Conservation (phyloP, 2,329 filamentous ascomycete species). For the Aspergillus tanneri region DNA sequence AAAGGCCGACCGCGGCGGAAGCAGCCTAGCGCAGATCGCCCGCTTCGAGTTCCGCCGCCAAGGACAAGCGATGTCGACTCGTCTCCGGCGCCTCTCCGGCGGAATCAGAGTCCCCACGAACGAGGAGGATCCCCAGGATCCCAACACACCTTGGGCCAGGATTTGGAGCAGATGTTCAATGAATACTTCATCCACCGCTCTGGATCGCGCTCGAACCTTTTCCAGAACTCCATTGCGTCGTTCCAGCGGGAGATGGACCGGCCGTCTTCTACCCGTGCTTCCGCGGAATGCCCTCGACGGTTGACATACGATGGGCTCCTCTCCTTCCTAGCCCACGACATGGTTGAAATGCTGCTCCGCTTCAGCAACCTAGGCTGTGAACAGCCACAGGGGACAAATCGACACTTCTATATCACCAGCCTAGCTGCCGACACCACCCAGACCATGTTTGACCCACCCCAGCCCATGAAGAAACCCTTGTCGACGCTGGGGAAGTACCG, state of each 20-base stretch:
- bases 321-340: constrained; percentile 2
- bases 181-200: constrained; percentile 3
- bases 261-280: not conserved
- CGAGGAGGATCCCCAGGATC: not conserved
- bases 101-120: not conserved
- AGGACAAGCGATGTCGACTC: not conserved
- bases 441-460: constrained; percentile 1
- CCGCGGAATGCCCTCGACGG: not conserved
- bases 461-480: not conserved
- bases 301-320: not conserved
- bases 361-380: constrained; percentile 1
- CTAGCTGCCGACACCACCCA: not conserved
- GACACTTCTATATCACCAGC: not conserved
- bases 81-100: not conserved
- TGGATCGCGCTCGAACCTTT: not conserved
- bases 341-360: not conserved
- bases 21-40: not conserved
- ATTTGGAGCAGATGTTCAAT: constrained; percentile 5
- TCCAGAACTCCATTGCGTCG: constrained; percentile 2
- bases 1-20: constrained; percentile 3
- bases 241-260: not conserved
- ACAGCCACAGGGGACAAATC: not conserved
- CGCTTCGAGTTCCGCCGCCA: not conserved
- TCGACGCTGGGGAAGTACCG: not conserved
- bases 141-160: not conserved